A percentile compares a stretch with the other conserved stretches of the same genome.
Conservation (phyloP, 176 grass and related monocot genomes). For the Themeda triandra region DNA sequence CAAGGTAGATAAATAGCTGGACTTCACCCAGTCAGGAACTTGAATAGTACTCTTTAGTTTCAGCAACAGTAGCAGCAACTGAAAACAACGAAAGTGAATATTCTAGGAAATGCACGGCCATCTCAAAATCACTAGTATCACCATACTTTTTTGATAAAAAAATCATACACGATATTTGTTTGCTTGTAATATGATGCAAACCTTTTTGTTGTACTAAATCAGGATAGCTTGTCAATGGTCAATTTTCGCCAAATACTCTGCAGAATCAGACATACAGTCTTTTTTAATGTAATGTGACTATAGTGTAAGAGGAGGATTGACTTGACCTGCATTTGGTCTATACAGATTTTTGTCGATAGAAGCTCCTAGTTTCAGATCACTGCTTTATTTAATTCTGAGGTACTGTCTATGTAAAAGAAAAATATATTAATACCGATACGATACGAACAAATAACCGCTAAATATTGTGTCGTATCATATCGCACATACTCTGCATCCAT, state of each 20-base stretch:
- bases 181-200: neutral
- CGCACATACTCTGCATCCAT: neutral
- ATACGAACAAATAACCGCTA: neutral
- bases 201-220: neutral
- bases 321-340: constrained; percentile 21
- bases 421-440: neutral
- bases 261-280: constrained; percentile 4
- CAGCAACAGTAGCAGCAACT: neutral
- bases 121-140: neutral
- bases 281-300: constrained; percentile 27
- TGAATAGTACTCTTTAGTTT: neutral
- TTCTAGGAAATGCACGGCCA: neutral
- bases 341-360: constrained; percentile 1
- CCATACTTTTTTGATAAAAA: no score
- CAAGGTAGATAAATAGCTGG: neutral
- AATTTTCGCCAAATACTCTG: neutral
- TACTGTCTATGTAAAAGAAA: neutral
- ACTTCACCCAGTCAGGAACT: neutral
- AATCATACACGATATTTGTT: no score
- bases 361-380: neutral
- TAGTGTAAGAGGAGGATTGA: constrained; percentile 7
- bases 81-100: neutral
- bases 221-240: no score
- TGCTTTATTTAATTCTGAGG: neutral
- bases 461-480: neutral